Evolutionary conservation across 148 eudicot species (phyloP).

Genomic region (Selenicereus undatus): DNA sequence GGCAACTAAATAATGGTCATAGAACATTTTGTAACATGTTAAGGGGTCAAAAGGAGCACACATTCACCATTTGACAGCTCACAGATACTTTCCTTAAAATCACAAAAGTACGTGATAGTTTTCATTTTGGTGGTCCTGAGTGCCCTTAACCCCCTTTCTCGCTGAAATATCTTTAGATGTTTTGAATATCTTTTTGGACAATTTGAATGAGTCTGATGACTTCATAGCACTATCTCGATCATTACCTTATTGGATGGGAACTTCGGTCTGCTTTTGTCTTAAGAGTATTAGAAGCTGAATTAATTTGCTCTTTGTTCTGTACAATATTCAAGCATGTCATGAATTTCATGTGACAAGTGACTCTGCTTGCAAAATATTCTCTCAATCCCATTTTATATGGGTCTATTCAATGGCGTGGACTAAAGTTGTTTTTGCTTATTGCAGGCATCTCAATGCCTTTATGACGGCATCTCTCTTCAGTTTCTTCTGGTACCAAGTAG

Average conservation of each 20-base stretch:
- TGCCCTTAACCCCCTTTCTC: too few relatives aligned
- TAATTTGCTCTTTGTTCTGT: neutral
- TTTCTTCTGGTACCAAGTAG: neutral
- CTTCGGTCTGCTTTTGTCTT: neutral
- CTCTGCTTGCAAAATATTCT: neutral
- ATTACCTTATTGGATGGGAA: neutral
- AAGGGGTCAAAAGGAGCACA: neutral
- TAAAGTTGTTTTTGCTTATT: neutral
- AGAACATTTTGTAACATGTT: neutral
- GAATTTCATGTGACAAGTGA: neutral
- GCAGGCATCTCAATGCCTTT: constrained; percentile 45
- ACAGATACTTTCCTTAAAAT: too few relatives aligned
- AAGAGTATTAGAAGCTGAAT: neutral
- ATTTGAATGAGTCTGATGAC: too few relatives aligned
- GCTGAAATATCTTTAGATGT: too few relatives aligned
- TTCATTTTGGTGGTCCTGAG: neutral
- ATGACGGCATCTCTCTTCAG: constrained; percentile 19
- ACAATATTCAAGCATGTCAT: neutral
- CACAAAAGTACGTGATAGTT: neutral
- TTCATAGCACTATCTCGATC: neutral
- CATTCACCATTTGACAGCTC: neutral
- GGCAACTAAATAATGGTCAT: neutral
- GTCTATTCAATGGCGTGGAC: neutral
- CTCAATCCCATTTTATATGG: neutral
- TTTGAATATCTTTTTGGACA: too few relatives aligned